These are phyloP conservation scores for Acanthamoeba sp. DNA, from an alignment of 208 protist species.

Conservation along the genomic window DNA sequence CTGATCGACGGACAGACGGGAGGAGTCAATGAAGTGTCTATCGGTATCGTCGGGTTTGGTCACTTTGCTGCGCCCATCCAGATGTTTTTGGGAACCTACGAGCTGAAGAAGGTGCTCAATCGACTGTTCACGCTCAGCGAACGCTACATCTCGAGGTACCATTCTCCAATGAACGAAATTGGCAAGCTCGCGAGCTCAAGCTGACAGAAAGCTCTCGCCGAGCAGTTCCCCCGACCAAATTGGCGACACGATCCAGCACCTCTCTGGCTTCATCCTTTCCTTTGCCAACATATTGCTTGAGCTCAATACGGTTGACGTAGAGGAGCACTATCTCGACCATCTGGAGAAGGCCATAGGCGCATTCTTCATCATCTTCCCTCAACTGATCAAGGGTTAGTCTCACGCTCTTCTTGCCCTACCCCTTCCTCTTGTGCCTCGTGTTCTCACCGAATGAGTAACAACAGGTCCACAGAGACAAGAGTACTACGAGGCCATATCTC, in stretches of 20 bases:
- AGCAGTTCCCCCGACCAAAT: slow-evolving; percentile 67
- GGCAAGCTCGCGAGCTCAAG: background rate
- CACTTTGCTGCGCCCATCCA: slow-evolving; percentile 74
- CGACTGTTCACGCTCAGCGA: slow-evolving; percentile 53
- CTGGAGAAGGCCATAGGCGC: slow-evolving; percentile 73
- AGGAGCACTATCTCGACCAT: slow-evolving; percentile 74
- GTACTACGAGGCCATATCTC: slow-evolving; percentile 68
- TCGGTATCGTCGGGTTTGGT: slow-evolving; percentile 71
- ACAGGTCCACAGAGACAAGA: slow-evolving; percentile 61
- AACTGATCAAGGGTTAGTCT: slow-evolving; percentile 28
- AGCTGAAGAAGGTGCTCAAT: slow-evolving; percentile 73
- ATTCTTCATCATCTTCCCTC: slow-evolving; percentile 77
- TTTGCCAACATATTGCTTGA: slow-evolving; percentile 73
- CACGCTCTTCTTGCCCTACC: background rate
- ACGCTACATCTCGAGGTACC: slow-evolving; percentile 71
- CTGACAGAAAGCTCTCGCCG: background rate
- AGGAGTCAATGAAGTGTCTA: slow-evolving; percentile 71
- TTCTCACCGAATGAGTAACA: background rate
- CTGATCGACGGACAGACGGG: slow-evolving; percentile 75
- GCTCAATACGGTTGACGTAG: slow-evolving; percentile 19
- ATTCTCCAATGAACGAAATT: background rate
- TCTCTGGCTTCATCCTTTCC: slow-evolving; percentile 74
- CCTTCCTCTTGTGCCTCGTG: background rate
- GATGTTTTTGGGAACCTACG: slow-evolving; percentile 75
- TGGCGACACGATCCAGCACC: slow-evolving; percentile 74